These are phyloP conservation scores for Pyrus bretschneideri DNA, from an alignment of 306 rosid genomes.

Conservation along the genomic window DNA sequence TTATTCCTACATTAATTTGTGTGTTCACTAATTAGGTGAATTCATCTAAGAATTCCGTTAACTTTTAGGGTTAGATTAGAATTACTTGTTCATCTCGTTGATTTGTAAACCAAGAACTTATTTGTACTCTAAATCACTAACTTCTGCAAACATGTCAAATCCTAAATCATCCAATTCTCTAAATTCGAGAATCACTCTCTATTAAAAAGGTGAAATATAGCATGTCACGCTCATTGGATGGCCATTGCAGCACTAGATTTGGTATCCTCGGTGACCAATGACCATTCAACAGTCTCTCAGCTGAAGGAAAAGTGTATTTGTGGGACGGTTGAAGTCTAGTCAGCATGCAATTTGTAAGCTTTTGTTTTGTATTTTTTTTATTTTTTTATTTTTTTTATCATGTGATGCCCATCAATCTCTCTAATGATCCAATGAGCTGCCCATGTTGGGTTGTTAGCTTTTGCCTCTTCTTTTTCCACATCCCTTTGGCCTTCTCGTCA, in stretches of 20 bases:
- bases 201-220: background rate
- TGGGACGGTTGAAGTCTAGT: slow-evolving; percentile 18
- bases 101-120: background rate
- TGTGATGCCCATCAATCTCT: slow-evolving; percentile 18
- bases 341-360: slow-evolving; percentile 8
- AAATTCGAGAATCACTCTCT: background rate
- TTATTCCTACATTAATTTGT: background rate
- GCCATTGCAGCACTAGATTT: background rate
- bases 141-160: background rate
- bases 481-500: slow-evolving; percentile 7
- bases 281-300: background rate
- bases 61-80: background rate
- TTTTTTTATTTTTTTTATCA: background rate
- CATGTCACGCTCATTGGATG: background rate
- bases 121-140: background rate
- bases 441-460: slow-evolving; percentile 14
- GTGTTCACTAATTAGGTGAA: background rate
- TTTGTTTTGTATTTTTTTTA: background rate
- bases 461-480: background rate
- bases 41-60: background rate
- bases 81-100: background rate
- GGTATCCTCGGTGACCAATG: background rate
- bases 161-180: background rate
- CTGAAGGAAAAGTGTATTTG: background rate
- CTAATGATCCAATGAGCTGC: slow-evolving; percentile 21